Base-by-base conservation (phyloP, 495 filamentous ascomycete species). In the Penicillium lividum region DNA sequence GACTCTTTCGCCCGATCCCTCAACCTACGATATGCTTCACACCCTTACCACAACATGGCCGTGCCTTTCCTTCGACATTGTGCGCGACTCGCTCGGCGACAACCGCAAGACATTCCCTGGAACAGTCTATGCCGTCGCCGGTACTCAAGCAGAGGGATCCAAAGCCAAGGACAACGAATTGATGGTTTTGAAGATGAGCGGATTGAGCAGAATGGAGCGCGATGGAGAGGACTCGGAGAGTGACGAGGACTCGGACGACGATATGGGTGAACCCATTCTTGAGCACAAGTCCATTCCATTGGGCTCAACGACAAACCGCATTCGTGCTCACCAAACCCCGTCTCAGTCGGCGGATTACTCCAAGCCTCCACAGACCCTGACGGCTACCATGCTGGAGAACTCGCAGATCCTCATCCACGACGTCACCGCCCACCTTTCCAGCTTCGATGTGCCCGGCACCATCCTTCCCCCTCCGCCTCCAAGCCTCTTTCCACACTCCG, bases 21-120 rank as follows among this genome's bases (percentile, higher is more conserved):
- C 89, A 7, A 92, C 94, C 3, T 98, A 98, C 76, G 86, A 96
- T 65, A 94, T 98, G 92, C 86, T 98, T 33, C 94, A 98, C 77
- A 89, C 86, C 45, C 80, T 98, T 45, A 93, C 87, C 71, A 88
- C 92, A 15, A 89, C 91, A 0, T 98, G 94, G 94, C 94, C 94
- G 5, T 98, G 94, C 64, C 84, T 98, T 8, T 97, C 93, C 10
- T 96, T 97, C 72, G 93, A 97, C 67, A 91, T 98, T 61, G 73
- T 98, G 30, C 87, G 80, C 67, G 94, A 98, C 74, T 76, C 80
- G n/a, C 78, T 98, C 22, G 94, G 94, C 36, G 90, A 96, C 66
- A 88, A 92, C 72, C 86, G 94, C 59, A 93, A 88, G 67, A 87
- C 86, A 2, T 98, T 91, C 73, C 94, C 94, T 53, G 91, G 90